Evolutionary conservation across 192 early-diverging fungal genomes (phyloP).

Genomic region (Backusella liffmaniae): DNA sequence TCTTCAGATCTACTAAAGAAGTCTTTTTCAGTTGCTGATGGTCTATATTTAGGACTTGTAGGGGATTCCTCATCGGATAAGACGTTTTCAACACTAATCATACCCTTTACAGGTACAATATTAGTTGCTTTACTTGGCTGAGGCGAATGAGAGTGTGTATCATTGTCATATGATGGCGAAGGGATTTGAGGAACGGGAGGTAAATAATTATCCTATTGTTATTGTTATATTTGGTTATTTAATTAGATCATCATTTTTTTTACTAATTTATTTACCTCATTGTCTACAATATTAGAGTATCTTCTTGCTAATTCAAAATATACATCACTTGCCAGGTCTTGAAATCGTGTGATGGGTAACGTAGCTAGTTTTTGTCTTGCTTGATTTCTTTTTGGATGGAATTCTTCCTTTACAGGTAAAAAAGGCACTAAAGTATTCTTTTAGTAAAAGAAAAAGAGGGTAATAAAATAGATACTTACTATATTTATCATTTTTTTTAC

Average conservation of each 20-base stretch:
- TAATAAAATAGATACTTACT: constrained; percentile 43
- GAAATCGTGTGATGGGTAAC: constrained; percentile 80
- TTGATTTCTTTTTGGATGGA: constrained; percentile 95
- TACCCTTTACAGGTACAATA: constrained; percentile 25
- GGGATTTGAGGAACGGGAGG: constrained; percentile 22
- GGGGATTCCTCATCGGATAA: neutral
- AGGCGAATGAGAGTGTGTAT: neutral
- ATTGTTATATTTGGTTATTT: neutral
- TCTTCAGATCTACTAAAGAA: constrained; percentile 7
- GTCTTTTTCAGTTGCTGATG: neutral
- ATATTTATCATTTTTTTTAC: constrained; percentile 55
- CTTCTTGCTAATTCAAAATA: constrained; percentile 69
- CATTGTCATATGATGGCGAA: neutral
- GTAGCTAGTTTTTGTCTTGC: constrained; percentile 94
- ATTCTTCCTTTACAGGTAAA: constrained; percentile 79
- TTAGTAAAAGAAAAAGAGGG: constrained; percentile 10
- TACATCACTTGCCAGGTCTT: constrained; percentile 90
- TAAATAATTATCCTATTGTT: neutral
- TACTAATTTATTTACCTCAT: constrained; percentile 12
- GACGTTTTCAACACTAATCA: constrained; percentile 19
- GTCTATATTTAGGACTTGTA: neutral
- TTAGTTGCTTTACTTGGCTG: constrained; percentile 27
- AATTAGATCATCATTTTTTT: neutral
- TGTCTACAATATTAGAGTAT: constrained; percentile 42
- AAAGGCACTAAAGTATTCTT: constrained; percentile 60